Evolutionary conservation across 148 eudicot genomes (phyloP), one percentile per base, ranked within the genome.

Genomic region (Cornus kousa): DNA sequence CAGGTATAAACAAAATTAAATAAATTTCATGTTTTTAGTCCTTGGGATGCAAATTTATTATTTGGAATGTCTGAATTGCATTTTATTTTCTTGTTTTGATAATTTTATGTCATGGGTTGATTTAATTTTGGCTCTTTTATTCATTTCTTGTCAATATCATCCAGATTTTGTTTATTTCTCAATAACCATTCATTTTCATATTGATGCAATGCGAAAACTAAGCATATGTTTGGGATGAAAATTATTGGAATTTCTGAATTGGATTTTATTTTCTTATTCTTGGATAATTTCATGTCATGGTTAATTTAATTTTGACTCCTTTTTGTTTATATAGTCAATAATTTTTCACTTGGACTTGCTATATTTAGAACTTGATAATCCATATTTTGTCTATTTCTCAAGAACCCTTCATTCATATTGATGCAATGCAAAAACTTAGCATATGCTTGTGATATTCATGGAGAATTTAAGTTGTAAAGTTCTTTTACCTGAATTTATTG

Each of bases 1-100:
- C 33, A 93, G 95, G 95, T 89, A 83, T 5, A n/a, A 6, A 24
- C 1, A 43, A 43, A 19, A 3, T 62, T 62, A 13, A 2, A 10
- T 6, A 16, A 60, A 10, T 60, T 60, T 55, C 28, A 28, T 28
- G 28, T 28, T 28, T 28, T 28, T 28, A 28, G 28, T 28, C 28
- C 28, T 57, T 57, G 11, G 12, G 9, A 48, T 48, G 12, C 53
- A 48, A 11, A 48, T 35, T 35, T 2, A 48, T 48, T 48, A 1
- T 3, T 7, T 48, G 53, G 53, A 53, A 53, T 53, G 19, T 53
- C 59, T 11, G 59, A 11, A 14, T 53, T 62, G 66, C 66, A 62
- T 62, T n/a, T 62, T 62, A 62, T 62, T 19, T 62, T 5, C 9
- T 20, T 62, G 1, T 19, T 62, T 13, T n/a, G 66, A n/a, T 62